Conservation (phyloP, 2,329 filamentous ascomycete genomes). For the Colletotrichum eleusines region DNA sequence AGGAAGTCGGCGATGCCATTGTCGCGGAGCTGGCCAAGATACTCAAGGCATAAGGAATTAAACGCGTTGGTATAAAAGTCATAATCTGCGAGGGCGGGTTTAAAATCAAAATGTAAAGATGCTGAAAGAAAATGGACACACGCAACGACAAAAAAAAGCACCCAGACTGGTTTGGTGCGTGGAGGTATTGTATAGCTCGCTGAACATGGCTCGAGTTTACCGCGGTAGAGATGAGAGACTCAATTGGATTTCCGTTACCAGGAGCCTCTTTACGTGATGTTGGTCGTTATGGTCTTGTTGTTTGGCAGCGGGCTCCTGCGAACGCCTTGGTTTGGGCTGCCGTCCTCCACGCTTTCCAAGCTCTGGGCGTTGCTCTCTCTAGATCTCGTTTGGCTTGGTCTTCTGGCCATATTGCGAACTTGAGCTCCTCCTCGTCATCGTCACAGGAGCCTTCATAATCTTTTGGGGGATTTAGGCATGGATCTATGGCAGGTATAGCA, state of each 20-base stretch:
- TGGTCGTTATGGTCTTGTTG: background rate
- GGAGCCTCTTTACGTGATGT: background rate
- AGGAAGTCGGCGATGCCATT: constrained; percentile 74
- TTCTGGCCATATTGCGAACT: too few species aligned
- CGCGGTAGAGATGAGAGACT: background rate
- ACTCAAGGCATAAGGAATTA: constrained; percentile 58
- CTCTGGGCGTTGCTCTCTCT: too few species aligned
- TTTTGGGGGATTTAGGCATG: too few species aligned
- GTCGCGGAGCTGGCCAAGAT: constrained; percentile 79
- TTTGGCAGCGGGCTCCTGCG: background rate
- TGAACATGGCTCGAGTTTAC: background rate
- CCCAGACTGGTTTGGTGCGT: background rate
- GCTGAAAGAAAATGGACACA: background rate
- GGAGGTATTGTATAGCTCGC: background rate
- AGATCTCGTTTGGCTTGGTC: too few species aligned
- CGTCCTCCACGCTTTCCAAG: too few species aligned
- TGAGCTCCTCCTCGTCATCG: too few species aligned
- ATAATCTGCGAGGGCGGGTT: background rate
- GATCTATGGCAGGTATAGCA: too few species aligned
- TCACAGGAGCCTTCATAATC: too few species aligned
- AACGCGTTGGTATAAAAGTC: background rate
- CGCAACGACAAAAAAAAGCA: background rate
- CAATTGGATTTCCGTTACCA: background rate
- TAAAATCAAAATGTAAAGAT: background rate
- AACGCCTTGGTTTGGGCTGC: too few species aligned